phyloP scores from a whole-genome alignment of 1,139 yeast species.

The Arxiozyma heterogenica region DNA sequence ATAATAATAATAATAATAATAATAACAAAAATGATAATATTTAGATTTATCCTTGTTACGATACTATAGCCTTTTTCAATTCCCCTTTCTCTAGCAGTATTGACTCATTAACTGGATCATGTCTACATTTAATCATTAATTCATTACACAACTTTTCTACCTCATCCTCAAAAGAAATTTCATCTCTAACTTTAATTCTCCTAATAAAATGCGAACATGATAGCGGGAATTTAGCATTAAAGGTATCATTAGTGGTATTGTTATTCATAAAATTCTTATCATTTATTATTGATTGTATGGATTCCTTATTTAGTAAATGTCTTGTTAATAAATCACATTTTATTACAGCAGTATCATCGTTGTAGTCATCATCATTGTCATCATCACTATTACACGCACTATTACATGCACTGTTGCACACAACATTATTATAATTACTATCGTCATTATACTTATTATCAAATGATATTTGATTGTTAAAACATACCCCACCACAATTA shows the following conservation, averaged over 20 bases:
- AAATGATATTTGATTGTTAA: neutral
- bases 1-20: no score
- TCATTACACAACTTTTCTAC: conserved; percentile 3
- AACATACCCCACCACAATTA: conserved; percentile 31
- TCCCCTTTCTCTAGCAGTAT: neutral
- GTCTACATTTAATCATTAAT: conserved; percentile 3
- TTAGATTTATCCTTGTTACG: no score
- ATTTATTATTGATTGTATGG: conserved; percentile 6
- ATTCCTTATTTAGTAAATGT: conserved; percentile 9
- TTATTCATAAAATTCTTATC: conserved; percentile 6
- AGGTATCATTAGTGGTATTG: neutral
- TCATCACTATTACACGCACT: conserved; percentile 2
- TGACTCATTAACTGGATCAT: neutral
- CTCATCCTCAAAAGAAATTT: neutral
- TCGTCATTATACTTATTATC: neutral
- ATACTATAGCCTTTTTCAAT: neutral
- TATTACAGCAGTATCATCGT: neutral
- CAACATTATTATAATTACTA: neutral
- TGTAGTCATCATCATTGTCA: neutral
- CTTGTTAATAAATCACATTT: conserved; percentile 13
- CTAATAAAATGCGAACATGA: conserved; percentile 1
- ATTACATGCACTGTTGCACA: neutral
- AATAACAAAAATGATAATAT: no score
- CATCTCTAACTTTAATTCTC: neutral
- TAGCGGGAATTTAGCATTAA: neutral